Percentiles rank a stretch among this genome's conserved stretches.
These are phyloP conservation scores for Hypoxylon intermedium DNA, from an alignment of 495 filamentous ascomycete species.

Conservation along the genomic window DNA sequence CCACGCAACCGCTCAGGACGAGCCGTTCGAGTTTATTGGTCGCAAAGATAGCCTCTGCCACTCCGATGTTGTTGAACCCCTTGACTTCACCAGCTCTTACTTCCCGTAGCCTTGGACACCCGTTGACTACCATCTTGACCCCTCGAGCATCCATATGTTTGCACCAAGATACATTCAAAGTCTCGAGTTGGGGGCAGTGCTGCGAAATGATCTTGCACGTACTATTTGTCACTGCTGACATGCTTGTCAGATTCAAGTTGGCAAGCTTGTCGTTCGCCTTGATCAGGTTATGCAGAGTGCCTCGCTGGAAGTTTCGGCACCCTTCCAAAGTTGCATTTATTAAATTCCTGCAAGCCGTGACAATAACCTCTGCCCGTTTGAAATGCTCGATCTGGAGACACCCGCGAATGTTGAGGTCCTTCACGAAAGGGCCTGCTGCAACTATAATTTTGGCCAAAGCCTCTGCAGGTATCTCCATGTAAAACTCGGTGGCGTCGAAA, in stretches of 20 bases:
- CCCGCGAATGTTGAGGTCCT: constrained; percentile 77
- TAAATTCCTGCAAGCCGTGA: constrained; percentile 82
- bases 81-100: constrained; percentile 81
- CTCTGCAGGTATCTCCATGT: constrained; percentile 81
- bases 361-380: constrained; percentile 76
- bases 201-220: constrained; percentile 87
- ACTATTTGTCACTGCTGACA: constrained; percentile 79
- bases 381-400: constrained; percentile 74
- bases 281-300: constrained; percentile 80
- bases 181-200: constrained; percentile 80
- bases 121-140: constrained; percentile 72
- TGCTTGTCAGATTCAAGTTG: constrained; percentile 83
- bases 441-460: constrained; percentile 85
- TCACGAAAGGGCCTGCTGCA: constrained; percentile 84
- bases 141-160: constrained; percentile 82
- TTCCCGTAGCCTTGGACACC: constrained; percentile 76
- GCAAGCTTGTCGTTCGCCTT: constrained; percentile 76
- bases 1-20: constrained; percentile 76
- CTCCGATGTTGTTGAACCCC: constrained; percentile 74
- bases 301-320: constrained; percentile 79
- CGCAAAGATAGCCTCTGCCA: constrained; percentile 75
- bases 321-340: constrained; percentile 87
- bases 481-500: constrained; percentile 86
- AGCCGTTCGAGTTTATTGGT: constrained; percentile 83
- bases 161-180: constrained; percentile 92